Base-by-base conservation (phyloP, 169 alveolate species). In the Plasmodium gonderi region DNA sequence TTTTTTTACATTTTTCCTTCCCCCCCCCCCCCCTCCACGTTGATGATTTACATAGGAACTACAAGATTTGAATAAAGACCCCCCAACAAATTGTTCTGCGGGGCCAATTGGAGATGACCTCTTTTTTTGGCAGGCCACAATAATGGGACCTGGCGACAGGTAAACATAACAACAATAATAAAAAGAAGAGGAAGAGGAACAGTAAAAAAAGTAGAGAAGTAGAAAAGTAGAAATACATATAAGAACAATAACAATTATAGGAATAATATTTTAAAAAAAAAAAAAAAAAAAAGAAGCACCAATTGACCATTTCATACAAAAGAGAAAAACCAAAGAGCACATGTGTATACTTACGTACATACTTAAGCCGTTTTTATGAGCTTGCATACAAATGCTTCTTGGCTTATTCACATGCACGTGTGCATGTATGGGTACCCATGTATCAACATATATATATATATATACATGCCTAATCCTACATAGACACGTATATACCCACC, bases 101-200 rank as follows among this genome's bases (percentile, higher is more conserved):
- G 99, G 99, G 7, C 99, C 99, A 14, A 98, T 97, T 29, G 99
- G 99, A 36, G 99, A 99, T 80, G 99, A 99, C 93, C 96, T 98
- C 97, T 99, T 98, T 96, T 98, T 98, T 94, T 99, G 99, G 99
- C 99, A 99, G 93, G 99, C 99, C 20, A 98, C 99, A n/a, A 98
- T 99, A 87, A 98, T 98, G 99, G 99, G 99, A 45, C 99, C 99
- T 1, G 99, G 98, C 31, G 99, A 98, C 94, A 97, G 98, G 98
- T 96, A 42, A 42, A 92, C 77, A 17, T 11, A 26, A 64, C 11
- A 60, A 68, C 14, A 44, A 64, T 45, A 91, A 82, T 77, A 49
- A 47, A 78, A 65, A 26, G 64, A 31, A 90, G 68, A 51, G 45
- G 45, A 72, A 67, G 83, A 45, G 45, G 65, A 51, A 87, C 45